Evolutionary conservation across 2,329 filamentous ascomycete species (phyloP).

Genomic region (Fusarium oxysporum): DNA sequence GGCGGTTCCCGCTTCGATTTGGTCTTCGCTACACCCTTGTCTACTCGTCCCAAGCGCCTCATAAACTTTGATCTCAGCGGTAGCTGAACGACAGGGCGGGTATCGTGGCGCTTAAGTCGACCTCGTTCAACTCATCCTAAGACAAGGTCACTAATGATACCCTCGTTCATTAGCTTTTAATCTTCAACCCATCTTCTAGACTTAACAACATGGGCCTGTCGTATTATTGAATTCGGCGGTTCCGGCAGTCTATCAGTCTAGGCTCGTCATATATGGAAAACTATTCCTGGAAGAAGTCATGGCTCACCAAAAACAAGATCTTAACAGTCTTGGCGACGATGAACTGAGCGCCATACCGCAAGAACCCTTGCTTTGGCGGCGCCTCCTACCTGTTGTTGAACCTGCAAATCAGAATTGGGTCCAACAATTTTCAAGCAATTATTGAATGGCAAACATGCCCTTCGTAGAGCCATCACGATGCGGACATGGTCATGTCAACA

Average conservation of each 20-base stretch:
- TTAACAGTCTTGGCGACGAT: not conserved
- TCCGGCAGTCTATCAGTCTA: not conserved
- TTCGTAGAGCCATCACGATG: not conserved
- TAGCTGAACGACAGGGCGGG: constrained; percentile 16
- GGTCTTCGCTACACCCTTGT: not conserved
- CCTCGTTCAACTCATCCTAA: constrained; percentile 2
- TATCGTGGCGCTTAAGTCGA: constrained; percentile 38
- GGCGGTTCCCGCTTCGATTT: not conserved
- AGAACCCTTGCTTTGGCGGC: not conserved
- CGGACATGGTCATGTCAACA: not conserved
- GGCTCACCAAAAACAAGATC: not conserved
- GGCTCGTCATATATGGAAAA: not conserved
- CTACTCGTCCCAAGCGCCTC: not conserved
- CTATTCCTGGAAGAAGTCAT: not conserved
- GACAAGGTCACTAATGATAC: constrained; percentile 13
- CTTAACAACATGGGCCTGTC: constrained; percentile 1
- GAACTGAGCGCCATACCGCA: not conserved
- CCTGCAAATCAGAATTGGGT: not conserved
- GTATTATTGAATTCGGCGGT: not conserved
- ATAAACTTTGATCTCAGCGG: constrained; percentile 10
- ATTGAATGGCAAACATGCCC: not conserved
- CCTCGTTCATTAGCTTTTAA: constrained; percentile 26
- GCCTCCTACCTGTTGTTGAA: not conserved
- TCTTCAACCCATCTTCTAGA: not conserved
- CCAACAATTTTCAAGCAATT: not conserved